Conservation (phyloP, 2,329 filamentous ascomycete genomes). For the Colletotrichum sansevieriae region DNA sequence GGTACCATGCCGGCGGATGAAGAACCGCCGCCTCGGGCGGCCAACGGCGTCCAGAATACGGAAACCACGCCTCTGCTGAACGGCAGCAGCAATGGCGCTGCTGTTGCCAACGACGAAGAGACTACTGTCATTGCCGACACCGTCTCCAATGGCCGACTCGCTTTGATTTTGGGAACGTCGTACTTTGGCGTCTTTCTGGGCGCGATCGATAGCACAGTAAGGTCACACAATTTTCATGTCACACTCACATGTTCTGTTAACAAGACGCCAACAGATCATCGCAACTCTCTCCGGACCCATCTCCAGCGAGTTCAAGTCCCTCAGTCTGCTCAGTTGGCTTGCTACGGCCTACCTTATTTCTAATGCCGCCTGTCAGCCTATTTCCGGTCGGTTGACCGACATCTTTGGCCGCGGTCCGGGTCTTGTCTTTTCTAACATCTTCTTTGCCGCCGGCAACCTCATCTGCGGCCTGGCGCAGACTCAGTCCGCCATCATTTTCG, state of each 20-base stretch:
- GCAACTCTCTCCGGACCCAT: conserved; percentile 89
- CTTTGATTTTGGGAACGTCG: conserved; percentile 66
- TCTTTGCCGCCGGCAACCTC: conserved; percentile 85
- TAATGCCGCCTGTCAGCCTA: conserved; percentile 87
- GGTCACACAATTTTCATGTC: not conserved
- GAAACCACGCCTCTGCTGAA: conserved; percentile 41
- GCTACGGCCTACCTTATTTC: conserved; percentile 90
- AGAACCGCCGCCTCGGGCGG: conserved; percentile 24
- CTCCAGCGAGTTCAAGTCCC: conserved; percentile 83
- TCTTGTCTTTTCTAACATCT: conserved; percentile 81
- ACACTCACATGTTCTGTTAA: not conserved
- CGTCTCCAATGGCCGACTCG: conserved; percentile 61
- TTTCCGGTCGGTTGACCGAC: conserved; percentile 88
- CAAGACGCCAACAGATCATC: conserved; percentile 63
- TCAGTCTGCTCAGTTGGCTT: conserved; percentile 88
- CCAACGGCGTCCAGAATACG: conserved; percentile 19
- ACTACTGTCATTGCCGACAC: conserved; percentile 62
- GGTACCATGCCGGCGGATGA: conserved; percentile 30
- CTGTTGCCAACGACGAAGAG: conserved; percentile 55
- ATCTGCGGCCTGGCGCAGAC: conserved; percentile 81
- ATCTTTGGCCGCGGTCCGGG: conserved; percentile 87
- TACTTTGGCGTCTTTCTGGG: conserved; percentile 73
- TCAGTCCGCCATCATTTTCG: conserved; percentile 78
- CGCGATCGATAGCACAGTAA: conserved; percentile 65
- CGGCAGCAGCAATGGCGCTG: conserved; percentile 15